Evolutionary conservation across 768 basidiomycete genomes (phyloP), one percentile per base, ranked within the genome.

Genomic region (Pleurotus pulmonarius): DNA sequence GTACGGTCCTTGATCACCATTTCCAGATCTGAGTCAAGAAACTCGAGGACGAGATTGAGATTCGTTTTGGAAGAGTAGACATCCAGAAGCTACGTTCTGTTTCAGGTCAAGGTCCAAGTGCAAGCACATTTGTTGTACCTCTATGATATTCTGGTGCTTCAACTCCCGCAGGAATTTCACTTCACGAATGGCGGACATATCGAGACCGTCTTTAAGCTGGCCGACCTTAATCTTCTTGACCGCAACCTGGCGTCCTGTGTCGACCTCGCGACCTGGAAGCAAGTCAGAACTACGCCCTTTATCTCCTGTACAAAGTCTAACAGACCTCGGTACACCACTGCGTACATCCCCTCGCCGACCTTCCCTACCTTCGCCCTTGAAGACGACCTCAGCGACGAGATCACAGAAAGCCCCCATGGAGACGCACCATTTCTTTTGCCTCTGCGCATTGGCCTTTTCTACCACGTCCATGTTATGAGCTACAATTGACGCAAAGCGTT

Each of bases 141-240:
- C 91, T 61, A 99, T 98, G 65, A 99, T 82, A 65, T 98, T 98
- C 56, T 89, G 89, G 74, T 99, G 97, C 58, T 85, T 86, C 41
- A 99, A 72, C 70, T 99, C 97, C 38, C 94, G 86, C 56, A 99
- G 77, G 69, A 94, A 98, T 70, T 97, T 98, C 65, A 99, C 95
- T 73, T 99, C 97, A 12, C 97, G 88, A 56, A 99, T 87, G 56
- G 97, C 97, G 59, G 94, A 96, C 94, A 99, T 98, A 73, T 98
- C 96, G 34, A 99, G 80, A 11, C 97, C 97, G 72, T 98, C 97
- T 69, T 95, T 96, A 78, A 96, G 94, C 63, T 91, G 90, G 4
- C 94, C 94, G 12, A 95, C 88, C 65, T 96, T 96, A 62, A 97
- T 96, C 73, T 98, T 98, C 77, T 99, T 99, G 63, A 99, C 96